These are phyloP conservation scores for Saprolegnia diclina DNA, from an alignment of 352 stramenopile genomes.

Conservation along the genomic window DNA sequence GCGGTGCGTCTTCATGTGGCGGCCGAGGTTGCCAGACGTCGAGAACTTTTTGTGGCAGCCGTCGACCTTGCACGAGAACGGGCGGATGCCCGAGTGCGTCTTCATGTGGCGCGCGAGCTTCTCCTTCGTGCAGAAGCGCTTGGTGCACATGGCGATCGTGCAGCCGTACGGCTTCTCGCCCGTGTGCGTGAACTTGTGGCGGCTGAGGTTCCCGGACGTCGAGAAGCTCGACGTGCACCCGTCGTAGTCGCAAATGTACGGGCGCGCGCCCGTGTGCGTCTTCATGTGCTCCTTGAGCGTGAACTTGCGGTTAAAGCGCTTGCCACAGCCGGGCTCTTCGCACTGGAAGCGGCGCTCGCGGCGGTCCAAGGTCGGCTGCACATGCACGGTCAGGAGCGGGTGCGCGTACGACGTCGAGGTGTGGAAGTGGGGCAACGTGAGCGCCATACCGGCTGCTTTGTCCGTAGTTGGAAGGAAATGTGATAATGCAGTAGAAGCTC, in stretches of 20 bases:
- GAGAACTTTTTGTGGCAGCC: slow-evolving; percentile 56
- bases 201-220: slow-evolving; percentile 81
- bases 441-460: neutral
- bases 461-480: slow-evolving; percentile 1
- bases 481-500: neutral
- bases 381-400: neutral
- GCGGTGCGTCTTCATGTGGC: slow-evolving; percentile 51
- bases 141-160: slow-evolving; percentile 66
- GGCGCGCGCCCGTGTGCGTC: slow-evolving; percentile 79
- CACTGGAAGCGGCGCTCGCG: slow-evolving; percentile 45
- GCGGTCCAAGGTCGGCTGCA: neutral
- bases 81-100: slow-evolving; percentile 61
- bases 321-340: slow-evolving; percentile 70
- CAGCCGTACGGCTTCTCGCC: slow-evolving; percentile 78
- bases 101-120: slow-evolving; percentile 86
- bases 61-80: slow-evolving; percentile 43
- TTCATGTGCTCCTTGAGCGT: slow-evolving; percentile 75
- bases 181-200: slow-evolving; percentile 84
- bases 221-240: slow-evolving; percentile 77
- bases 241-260: slow-evolving; percentile 71
- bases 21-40: slow-evolving; percentile 51
- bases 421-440: slow-evolving; percentile 5
- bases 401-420: neutral
- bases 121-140: slow-evolving; percentile 85
- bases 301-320: slow-evolving; percentile 79